Evolutionary conservation across 768 basidiomycete species (phyloP), one percentile per base, ranked within the genome.

Genomic region (Amanita thiersii): DNA sequence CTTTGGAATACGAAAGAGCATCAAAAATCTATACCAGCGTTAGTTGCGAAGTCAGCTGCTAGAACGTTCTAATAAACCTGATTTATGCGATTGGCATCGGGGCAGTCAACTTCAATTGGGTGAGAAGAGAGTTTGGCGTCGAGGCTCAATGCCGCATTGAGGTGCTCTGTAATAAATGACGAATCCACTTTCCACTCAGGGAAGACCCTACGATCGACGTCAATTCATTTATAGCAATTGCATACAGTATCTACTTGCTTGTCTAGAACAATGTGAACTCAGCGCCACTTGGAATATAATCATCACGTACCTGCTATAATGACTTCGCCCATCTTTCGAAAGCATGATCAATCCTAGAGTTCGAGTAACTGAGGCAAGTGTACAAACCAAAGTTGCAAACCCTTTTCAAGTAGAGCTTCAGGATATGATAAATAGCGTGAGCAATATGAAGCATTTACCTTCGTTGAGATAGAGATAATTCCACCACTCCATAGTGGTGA

Each of bases 401-500:
- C 88, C 84, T 79, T 37, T 29, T 39, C 14, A 36, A 49, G n/a
- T n/a, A 39, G 12, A 17, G 8, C 31, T 39, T 49, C 37, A 47
- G 23, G 38, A 30, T 8, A 11, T 31, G 18, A 23, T n/a, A 8
- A 18, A 45, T 21, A 23, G 19, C 40, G 30, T 17, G n/a, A 19
- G 14, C n/a, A n/a, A n/a, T n/a, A n/a, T n/a, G n/a, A 19, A 14
- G 20, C 12, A 43, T 61, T 24, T 39, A 75, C 79, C 82, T 73
- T 87, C 85, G 48, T 86, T 87, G 44, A 87, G 62, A 59, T 86
- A 86, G 36, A 89, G 69, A 57, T 86, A 81, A 47, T 86, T 78
- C 86, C 87, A 91, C 87, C 88, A 90, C 52, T 77, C 77, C 90
- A 93, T 92, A 0, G 90, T 94, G 4, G 87, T 84, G 52, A 96